Evolutionary conservation across 2,329 filamentous ascomycete species (phyloP).

Genomic region (Aspergillus novoparasiticus): DNA sequence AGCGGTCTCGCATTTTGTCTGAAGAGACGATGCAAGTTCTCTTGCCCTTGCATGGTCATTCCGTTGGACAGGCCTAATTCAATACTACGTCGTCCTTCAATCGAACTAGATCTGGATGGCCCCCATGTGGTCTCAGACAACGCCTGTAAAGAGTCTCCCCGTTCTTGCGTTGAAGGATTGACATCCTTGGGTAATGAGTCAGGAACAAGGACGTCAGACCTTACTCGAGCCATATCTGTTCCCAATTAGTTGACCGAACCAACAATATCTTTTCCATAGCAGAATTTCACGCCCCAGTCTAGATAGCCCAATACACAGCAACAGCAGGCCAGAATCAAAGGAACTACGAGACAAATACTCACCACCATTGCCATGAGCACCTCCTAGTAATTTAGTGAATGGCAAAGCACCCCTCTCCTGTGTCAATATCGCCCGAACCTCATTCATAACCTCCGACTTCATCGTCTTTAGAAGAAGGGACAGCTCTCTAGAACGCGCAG

Average conservation of each 20-base stretch:
- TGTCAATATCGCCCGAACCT: neutral
- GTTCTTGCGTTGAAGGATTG: neutral
- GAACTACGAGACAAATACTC: neutral
- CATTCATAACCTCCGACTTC: neutral
- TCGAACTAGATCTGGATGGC: neutral
- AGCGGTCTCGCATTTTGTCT: conserved; percentile 28
- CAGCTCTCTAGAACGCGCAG: neutral
- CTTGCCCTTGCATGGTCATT: neutral
- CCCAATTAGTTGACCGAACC: neutral
- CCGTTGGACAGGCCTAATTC: neutral
- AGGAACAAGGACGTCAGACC: conserved; percentile 16
- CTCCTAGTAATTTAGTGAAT: neutral
- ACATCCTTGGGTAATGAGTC: conserved; percentile 17
- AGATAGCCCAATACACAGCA: neutral
- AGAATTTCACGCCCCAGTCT: neutral
- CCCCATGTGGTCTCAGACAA: conserved; percentile 20
- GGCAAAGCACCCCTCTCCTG: neutral
- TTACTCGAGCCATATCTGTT: neutral
- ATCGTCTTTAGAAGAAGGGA: neutral
- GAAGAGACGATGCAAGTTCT: conserved; percentile 4
- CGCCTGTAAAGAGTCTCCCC: neutral
- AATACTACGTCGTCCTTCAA: neutral
- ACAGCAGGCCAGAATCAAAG: neutral
- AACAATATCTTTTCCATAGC: neutral
- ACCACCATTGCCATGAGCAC: neutral